These are phyloP conservation scores for Sclerotinia sclerotiorum DNA, from an alignment of 2,329 filamentous ascomycete species.

Conservation along the genomic window DNA sequence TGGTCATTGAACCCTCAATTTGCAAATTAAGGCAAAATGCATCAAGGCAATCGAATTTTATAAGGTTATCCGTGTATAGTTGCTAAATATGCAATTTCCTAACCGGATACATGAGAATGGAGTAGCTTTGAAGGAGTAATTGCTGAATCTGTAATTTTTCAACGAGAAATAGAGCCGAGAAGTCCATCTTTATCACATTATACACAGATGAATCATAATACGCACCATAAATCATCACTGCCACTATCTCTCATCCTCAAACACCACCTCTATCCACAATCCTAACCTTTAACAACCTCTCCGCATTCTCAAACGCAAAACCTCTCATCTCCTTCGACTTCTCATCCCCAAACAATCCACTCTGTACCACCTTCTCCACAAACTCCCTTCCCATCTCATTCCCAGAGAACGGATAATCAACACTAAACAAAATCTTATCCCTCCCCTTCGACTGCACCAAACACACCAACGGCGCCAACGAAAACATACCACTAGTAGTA, in stretches of 20 bases:
- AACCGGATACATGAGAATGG: not conserved
- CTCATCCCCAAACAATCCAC: slow-evolving; percentile 50
- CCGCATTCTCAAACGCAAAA: slow-evolving; percentile 53
- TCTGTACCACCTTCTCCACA: slow-evolving; percentile 49
- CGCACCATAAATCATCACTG: too few species aligned
- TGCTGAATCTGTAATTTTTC: not conserved
- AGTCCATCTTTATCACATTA: too few species aligned
- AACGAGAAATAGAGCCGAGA: not conserved
- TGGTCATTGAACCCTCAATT: accelerated
- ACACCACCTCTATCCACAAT: not conserved
- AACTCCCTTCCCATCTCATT: slow-evolving; percentile 51
- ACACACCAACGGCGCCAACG: slow-evolving; percentile 49
- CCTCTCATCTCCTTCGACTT: slow-evolving; percentile 46
- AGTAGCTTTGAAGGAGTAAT: not conserved
- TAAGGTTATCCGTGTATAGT: not conserved
- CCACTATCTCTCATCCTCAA: not conserved
- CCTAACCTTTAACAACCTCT: slow-evolving; percentile 45
- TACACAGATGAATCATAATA: not conserved
- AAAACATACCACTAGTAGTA: slow-evolving; percentile 56
- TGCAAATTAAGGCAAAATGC: not conserved
- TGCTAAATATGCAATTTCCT: too few species aligned
- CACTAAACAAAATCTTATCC: slow-evolving; percentile 56
- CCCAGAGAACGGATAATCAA: slow-evolving; percentile 57
- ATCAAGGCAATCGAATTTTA: not conserved
- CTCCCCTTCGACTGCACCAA: slow-evolving; percentile 47